These are phyloP conservation scores for Ophiosphaerella narmari DNA, from an alignment of 2,329 filamentous ascomycete species.

Conservation along the genomic window DNA sequence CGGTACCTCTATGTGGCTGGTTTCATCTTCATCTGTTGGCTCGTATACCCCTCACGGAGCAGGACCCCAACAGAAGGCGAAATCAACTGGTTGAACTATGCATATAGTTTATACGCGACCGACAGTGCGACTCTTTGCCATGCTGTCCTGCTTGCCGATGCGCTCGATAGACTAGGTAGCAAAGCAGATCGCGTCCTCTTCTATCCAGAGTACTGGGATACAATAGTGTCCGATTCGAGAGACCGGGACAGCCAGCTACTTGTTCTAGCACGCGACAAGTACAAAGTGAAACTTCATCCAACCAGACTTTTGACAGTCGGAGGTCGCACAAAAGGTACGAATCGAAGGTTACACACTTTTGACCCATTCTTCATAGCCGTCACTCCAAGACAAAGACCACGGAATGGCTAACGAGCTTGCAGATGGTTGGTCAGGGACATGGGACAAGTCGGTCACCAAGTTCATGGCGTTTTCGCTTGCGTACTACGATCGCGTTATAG, in stretches of 20 bases:
- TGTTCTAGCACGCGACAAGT: slow-evolving; percentile 53
- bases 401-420: slow-evolving; percentile 22
- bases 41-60: slow-evolving; percentile 26
- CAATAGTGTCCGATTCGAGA: slow-evolving; percentile 24
- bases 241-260: slow-evolving; percentile 54
- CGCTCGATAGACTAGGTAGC: slow-evolving; percentile 48
- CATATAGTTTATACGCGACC: slow-evolving; percentile 52
- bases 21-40: slow-evolving; percentile 35
- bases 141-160: slow-evolving; percentile 51
- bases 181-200: slow-evolving; percentile 53
- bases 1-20: slow-evolving; percentile 33
- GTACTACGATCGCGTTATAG: slow-evolving; percentile 63
- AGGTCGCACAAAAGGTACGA: slow-evolving; percentile 37
- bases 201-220: slow-evolving; percentile 50
- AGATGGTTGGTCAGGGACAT: slow-evolving; percentile 52
- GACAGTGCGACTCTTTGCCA: slow-evolving; percentile 51
- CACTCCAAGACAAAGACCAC: slow-evolving; percentile 9
- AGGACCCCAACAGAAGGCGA: slow-evolving; percentile 8
- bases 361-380: slow-evolving; percentile 7
- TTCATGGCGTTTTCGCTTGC: slow-evolving; percentile 71
- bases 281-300: slow-evolving; percentile 57
- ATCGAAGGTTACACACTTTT: slow-evolving; percentile 9
- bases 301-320: slow-evolving; percentile 49
- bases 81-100: slow-evolving; percentile 48
- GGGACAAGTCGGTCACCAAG: slow-evolving; percentile 70